phyloP scores from a whole-genome alignment of 257 asterid genomes.

The Leonotis leonurus region DNA sequence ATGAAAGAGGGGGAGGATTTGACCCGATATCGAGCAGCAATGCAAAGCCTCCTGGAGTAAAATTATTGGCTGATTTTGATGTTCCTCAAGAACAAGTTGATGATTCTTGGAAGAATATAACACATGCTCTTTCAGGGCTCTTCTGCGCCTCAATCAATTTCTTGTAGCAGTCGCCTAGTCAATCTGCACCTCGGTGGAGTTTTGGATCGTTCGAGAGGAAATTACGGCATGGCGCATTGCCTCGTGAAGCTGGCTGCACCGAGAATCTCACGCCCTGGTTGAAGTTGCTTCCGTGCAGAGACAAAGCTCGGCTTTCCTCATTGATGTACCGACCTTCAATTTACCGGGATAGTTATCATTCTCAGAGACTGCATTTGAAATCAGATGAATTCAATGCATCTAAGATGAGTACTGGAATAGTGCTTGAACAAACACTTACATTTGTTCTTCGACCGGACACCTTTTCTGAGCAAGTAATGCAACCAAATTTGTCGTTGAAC shows the following conservation, averaged over 20 bases:
- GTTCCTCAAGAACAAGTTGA: constrained; percentile 74
- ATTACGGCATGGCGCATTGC: constrained; percentile 80
- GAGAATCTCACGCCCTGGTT: constrained; percentile 99
- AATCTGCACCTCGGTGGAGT: constrained; percentile 77
- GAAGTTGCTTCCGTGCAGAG: constrained; percentile 97
- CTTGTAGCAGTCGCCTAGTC: constrained; percentile 75
- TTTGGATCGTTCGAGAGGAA: constrained; percentile 52
- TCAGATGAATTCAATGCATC: constrained; percentile 54
- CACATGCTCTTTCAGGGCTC: constrained; percentile 96
- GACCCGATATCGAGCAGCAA: constrained; percentile 75
- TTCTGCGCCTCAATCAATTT: constrained; percentile 98
- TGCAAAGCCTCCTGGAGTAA: constrained; percentile 99
- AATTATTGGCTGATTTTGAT: constrained; percentile 93
- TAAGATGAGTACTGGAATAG: constrained; percentile 40
- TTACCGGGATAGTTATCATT: constrained; percentile 75
- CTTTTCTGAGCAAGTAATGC: constrained; percentile 36
- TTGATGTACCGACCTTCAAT: constrained; percentile 89
- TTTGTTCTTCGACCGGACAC: constrained; percentile 73
- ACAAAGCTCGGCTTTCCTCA: constrained; percentile 84
- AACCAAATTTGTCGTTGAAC: constrained; percentile 82
- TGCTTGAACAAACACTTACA: constrained; percentile 87
- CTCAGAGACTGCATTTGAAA: constrained; percentile 75
- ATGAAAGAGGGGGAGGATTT: constrained; percentile 91
- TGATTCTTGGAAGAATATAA: constrained; percentile 81
- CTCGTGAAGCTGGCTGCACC: constrained; percentile 99